Conservation (phyloP, 768 basidiomycete species). For the Auriscalpium vulgare region DNA sequence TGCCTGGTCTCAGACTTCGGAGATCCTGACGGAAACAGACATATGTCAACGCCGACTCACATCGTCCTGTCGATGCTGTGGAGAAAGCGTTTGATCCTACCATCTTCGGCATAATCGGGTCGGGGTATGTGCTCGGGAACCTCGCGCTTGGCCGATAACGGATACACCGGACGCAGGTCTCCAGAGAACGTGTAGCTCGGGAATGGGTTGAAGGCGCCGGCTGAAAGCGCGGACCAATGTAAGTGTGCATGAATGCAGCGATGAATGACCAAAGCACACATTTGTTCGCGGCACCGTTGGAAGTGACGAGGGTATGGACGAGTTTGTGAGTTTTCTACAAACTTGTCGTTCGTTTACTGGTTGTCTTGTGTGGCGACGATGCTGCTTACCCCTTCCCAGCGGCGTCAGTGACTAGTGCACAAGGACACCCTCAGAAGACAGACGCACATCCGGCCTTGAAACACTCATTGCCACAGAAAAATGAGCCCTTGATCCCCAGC, state of each 20-base stretch:
- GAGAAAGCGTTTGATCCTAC: constrained; percentile 35
- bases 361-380: not conserved
- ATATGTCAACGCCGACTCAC: constrained; percentile 15
- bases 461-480: constrained; percentile 93
- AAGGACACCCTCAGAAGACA: not conserved
- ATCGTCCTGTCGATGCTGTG: constrained; percentile 26
- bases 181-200: constrained; percentile 75
- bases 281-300: constrained; percentile 19
- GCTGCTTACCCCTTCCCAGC: constrained; percentile 21
- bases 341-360: not conserved
- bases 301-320: constrained; percentile 55
- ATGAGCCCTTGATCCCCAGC: constrained; percentile 74
- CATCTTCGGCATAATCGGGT: constrained; percentile 81
- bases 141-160: constrained; percentile 66
- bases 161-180: constrained; percentile 73
- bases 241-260: not conserved
- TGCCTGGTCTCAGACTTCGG: constrained; percentile 52
- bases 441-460: constrained; percentile 90
- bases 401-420: not conserved
- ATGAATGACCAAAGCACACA: constrained; percentile 11
- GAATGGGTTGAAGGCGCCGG: constrained; percentile 77
- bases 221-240: constrained; percentile 28
- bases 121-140: constrained; percentile 79
- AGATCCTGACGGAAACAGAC: constrained; percentile 33
- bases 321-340: constrained; percentile 75